Evolutionary conservation across 2,329 filamentous ascomycete genomes (phyloP), one percentile per base, ranked within the genome.

Genomic region (Fusarium torulosum): DNA sequence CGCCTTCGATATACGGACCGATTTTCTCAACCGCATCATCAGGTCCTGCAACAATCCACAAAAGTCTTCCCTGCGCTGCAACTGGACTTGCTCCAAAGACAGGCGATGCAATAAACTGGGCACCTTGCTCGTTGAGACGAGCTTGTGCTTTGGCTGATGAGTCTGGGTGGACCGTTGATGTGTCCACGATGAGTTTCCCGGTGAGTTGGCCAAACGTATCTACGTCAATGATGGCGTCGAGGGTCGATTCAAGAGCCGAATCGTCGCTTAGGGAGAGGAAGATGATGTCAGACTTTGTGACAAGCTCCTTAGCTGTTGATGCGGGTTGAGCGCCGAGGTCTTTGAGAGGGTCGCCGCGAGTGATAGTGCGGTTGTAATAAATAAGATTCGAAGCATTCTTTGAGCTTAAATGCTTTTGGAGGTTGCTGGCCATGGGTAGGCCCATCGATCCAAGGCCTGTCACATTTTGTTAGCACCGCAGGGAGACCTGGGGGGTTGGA

Each of bases 371-470:
- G 55, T 85, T 85, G 58, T 75, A 79, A 62, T 81, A 85, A 3
- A 61, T 70, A 3, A 86, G 69, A 7, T 67, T 56, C 0, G 76
- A 65, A 0, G 69, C 50, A 2, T 53, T 47, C 8, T 53, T 64
- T 7, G 63, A 53, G 1, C 45, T 57, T 0, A 85, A 61, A 49
- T 85, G 73, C 25, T 75, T 80, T 40, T 85, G 84, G 0, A 86
- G 75, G 57, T 86, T 85, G 8, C 72, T 75, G 1, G 83, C 81
- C 84, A 86, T 86, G 3, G 73, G 75, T 1, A 79, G 73, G 2
- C 84, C 84, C 83, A 86, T 86, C 1, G 82, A 85, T 2, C 84
- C 83, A 0, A 86, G 78, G 6, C 84, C 84, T 75, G 20, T 27
- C 1, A 0, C 1, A n/a, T 7, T 14, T 53, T 11, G 43, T 37